Evolutionary conservation across 2,329 filamentous ascomycete genomes (phyloP).

Genomic region (Gnomoniopsis sp.): DNA sequence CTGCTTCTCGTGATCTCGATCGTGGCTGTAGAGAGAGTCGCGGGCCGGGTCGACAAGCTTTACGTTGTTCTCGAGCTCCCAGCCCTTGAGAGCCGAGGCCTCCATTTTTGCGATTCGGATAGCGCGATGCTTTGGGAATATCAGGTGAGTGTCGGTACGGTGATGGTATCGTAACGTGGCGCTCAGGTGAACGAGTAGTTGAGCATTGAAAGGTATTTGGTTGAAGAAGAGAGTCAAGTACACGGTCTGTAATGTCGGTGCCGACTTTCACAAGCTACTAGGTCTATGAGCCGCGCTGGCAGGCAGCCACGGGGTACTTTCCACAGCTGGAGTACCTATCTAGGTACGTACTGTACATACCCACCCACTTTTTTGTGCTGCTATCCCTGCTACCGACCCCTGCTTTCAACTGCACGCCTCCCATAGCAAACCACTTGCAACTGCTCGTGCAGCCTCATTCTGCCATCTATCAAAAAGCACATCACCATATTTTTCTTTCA

Average conservation of each 20-base stretch:
- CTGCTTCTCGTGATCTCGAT: slow-evolving; percentile 63
- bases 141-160: not conserved
- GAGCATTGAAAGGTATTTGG: not conserved
- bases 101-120: slow-evolving; percentile 11
- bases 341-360: not conserved
- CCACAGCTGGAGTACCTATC: not conserved
- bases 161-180: not conserved
- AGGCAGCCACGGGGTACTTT: slow-evolving; percentile 1
- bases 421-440: no score
- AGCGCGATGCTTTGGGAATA: no score
- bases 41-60: slow-evolving; percentile 79
- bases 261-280: no score
- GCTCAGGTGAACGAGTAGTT: not conserved
- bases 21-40: slow-evolving; percentile 89
- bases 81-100: slow-evolving; percentile 15
- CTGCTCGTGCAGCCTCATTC: no score
- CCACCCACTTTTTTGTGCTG: no score
- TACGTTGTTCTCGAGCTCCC: slow-evolving; percentile 81
- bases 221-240: not conserved
- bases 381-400: not conserved
- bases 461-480: no score
- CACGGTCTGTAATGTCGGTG: no score
- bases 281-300: not conserved
- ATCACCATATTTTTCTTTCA: no score
- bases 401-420: not conserved